phyloP scores from a whole-genome alignment of 2,329 filamentous ascomycete genomes.

The Hypoxylon sp. region DNA sequence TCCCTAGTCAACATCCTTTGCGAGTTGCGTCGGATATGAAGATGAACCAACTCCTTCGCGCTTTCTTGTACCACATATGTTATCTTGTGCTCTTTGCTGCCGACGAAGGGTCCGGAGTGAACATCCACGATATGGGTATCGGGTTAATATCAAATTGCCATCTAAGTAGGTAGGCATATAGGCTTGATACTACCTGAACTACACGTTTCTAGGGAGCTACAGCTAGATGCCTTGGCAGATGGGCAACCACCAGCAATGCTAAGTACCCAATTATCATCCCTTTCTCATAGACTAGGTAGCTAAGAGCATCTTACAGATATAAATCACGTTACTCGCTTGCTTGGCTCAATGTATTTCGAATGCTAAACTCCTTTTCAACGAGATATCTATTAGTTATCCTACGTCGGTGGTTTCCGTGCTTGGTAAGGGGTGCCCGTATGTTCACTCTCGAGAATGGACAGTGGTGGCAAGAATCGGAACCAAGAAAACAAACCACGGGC shows the following conservation, averaged over 20 bases:
- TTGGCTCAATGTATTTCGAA: neutral
- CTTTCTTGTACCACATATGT: neutral
- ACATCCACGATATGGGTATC: neutral
- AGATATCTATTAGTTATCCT: neutral
- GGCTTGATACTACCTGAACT: neutral
- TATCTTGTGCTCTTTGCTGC: neutral
- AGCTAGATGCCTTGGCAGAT: neutral
- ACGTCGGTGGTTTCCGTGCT: neutral
- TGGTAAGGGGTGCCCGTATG: neutral
- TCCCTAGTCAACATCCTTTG: neutral
- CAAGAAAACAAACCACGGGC: neutral
- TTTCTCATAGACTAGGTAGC: neutral
- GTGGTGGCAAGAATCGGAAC: neutral
- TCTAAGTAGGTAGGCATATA: neutral
- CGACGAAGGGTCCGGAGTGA: neutral
- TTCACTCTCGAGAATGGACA: neutral
- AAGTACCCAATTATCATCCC: neutral
- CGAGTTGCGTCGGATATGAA: neutral
- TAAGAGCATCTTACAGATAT: neutral
- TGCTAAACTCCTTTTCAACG: neutral
- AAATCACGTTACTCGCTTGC: neutral
- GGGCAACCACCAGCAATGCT: neutral
- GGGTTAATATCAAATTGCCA: neutral
- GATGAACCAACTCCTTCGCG: neutral
- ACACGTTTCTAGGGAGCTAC: neutral